Base-by-base conservation (phyloP, 2,329 filamentous ascomycete species). In the Colletotrichum coccodes region DNA sequence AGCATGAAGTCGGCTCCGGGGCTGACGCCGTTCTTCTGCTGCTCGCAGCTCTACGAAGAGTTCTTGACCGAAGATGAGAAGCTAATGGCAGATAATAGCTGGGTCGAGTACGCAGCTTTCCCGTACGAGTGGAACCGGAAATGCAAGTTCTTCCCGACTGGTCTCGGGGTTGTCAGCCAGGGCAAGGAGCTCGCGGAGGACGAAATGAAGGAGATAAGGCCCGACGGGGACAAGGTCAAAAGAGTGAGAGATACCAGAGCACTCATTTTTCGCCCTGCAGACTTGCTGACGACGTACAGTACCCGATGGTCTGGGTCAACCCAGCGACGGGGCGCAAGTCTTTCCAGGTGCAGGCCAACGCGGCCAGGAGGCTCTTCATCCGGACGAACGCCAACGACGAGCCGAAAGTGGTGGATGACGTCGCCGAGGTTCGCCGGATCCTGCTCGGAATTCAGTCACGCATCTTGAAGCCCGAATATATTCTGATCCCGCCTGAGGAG, bases 271-370 rank as follows among this genome's bases (percentile, higher is more conserved):
- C 12, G 6, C 8, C 26, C 23, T 8, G 9, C 30, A 32, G 1
- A 16, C 8, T 6, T 32, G 7, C 8, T 21, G 11, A 57, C 40
- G 3, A 44, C 5, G 3, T 12, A 3, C 3, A 63, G 64, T 84
- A 84, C 70, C 82, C 83, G 1, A 81, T 84, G 78, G 82, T 84
- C 2, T 85, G 82, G 82, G 75, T 82, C 14, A 85, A 84, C 60
- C 82, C 83, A 0, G 74, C 77, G 3, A 79, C 80, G 0, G 78
- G 79, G 8, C 79, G 82, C 56, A 80, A 79, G 50, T 79, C 81
- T 6, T 82, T 84, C 68, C 78, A 81, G 72, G 81, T 84, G 23
- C 82, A 84, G 63, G 78, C 79, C 16, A 80, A 82, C 26, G 79
- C 76, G 50, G 80, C 77, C 18, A 76, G 79, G 34, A 80, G 78